Evolutionary conservation across 1,284 basidiomycete genomes (phyloP).

Genomic region (Inonotus hispidus): DNA sequence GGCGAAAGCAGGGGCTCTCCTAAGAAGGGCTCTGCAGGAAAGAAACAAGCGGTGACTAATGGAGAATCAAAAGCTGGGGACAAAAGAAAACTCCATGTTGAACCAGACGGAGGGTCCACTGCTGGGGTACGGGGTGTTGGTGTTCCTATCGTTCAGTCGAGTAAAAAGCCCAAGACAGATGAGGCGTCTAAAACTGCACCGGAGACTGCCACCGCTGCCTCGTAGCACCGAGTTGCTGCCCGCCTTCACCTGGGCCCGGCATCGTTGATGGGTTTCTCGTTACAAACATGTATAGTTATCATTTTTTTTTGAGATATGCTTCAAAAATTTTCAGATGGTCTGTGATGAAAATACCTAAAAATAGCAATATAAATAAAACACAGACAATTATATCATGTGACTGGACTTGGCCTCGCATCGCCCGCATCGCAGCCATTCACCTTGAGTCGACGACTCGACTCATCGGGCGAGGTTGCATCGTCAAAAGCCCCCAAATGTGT

Average conservation of each 20-base stretch:
- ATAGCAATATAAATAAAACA: no score
- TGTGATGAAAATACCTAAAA: no score
- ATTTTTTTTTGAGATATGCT: no score
- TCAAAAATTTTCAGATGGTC: no score
- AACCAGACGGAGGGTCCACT: conserved; percentile 69
- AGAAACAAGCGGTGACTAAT: conserved; percentile 18
- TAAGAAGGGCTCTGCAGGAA: not conserved
- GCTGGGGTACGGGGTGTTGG: conserved; percentile 55
- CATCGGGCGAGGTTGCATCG: no score
- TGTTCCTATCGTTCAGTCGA: conserved; percentile 48
- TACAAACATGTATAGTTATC: no score
- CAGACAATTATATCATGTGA: no score
- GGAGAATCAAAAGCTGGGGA: conserved; percentile 46
- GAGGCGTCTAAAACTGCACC: conserved; percentile 17
- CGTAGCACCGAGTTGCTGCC: not conserved
- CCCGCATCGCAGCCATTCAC: no score
- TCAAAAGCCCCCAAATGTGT: conserved; percentile 8
- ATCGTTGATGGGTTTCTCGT: no score
- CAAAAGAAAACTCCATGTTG: conserved; percentile 68
- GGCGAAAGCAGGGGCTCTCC: conserved; percentile 21
- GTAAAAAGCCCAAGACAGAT: conserved; percentile 60
- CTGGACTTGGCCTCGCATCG: no score
- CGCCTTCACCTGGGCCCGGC: no score
- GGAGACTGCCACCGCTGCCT: not conserved
- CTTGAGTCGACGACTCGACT: no score